A percentile compares a stretch with the other conserved stretches of the same genome.
These are phyloP conservation scores for Colletotrichum sp. DNA, from an alignment of 2,329 filamentous ascomycete genomes.

Conservation along the genomic window DNA sequence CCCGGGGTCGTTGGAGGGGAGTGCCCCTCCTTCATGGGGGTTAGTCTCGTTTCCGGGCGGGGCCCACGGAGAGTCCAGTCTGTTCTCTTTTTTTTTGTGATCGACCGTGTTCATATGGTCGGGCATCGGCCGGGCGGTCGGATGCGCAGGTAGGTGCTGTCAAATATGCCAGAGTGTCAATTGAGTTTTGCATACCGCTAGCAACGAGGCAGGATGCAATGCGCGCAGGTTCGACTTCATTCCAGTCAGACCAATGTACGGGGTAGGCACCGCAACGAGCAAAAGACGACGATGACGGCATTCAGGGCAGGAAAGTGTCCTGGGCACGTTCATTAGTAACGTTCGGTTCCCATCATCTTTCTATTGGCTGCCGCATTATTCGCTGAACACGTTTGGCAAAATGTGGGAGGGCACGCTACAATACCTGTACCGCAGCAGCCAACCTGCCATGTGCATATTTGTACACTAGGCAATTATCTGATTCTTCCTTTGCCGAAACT, in stretches of 20 bases:
- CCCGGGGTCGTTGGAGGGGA: neutral
- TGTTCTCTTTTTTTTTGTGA: neutral
- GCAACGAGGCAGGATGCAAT: neutral
- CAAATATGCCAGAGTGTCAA: neutral
- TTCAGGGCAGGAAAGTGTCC: neutral
- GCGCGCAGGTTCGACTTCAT: neutral
- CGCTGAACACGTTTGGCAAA: neutral
- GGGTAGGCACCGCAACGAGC: neutral
- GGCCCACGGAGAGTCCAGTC: conserved; percentile 1
- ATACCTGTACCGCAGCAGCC: neutral
- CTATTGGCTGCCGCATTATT: neutral
- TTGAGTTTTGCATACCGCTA: neutral
- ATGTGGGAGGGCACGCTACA: neutral
- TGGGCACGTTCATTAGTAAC: neutral
- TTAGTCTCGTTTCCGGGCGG: neutral
- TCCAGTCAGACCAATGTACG: neutral
- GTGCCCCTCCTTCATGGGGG: neutral
- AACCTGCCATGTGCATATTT: neutral
- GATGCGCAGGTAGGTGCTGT: neutral
- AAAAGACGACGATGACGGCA: neutral
- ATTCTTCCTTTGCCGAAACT: neutral
- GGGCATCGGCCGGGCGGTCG: neutral
- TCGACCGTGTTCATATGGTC: neutral
- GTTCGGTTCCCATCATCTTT: neutral
- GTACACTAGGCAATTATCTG: neutral